phyloP scores from a whole-genome alignment of 192 early-diverging fungal species.

The Pilaira anomala region DNA sequence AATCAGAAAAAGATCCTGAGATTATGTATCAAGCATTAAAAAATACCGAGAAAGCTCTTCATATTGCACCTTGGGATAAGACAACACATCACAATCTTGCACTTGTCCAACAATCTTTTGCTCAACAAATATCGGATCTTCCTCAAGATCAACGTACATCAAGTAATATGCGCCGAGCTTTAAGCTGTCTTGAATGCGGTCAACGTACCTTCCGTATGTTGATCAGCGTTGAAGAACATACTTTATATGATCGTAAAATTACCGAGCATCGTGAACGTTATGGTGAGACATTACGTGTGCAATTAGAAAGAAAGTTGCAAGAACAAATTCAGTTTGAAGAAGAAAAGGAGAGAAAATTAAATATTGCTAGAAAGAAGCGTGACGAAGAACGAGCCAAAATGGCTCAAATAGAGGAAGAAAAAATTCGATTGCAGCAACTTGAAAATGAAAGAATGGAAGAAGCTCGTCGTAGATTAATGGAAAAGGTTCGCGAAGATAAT shows the following conservation, averaged over 20 bases:
- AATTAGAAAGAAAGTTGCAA: constrained; percentile 50
- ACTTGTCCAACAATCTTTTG: constrained; percentile 79
- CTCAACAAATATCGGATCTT: constrained; percentile 74
- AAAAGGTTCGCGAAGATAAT: constrained; percentile 39
- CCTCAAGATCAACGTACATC: constrained; percentile 60
- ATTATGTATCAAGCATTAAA: constrained; percentile 57
- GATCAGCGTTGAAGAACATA: constrained; percentile 43
- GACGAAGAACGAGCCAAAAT: constrained; percentile 47
- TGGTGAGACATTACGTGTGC: constrained; percentile 56
- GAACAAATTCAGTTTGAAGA: constrained; percentile 62
- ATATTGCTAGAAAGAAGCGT: constrained; percentile 53
- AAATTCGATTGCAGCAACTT: constrained; percentile 26
- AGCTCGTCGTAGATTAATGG: constrained; percentile 39
- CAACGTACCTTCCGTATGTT: constrained; percentile 38
- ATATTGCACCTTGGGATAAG: constrained; percentile 53
- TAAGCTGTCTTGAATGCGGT: constrained; percentile 53
- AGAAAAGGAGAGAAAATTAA: constrained; percentile 45
- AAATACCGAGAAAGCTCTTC: constrained; percentile 47
- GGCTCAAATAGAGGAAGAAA: constrained; percentile 34
- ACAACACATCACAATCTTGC: constrained; percentile 68
- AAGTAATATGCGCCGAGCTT: constrained; percentile 52
- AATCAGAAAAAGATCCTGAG: constrained; percentile 57
- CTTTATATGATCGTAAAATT: constrained; percentile 61
- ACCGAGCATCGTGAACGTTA: constrained; percentile 58
- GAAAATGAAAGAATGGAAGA: constrained; percentile 39